phyloP scores from a whole-genome alignment of 345 rosid genomes.

The Triadica sebifera region DNA sequence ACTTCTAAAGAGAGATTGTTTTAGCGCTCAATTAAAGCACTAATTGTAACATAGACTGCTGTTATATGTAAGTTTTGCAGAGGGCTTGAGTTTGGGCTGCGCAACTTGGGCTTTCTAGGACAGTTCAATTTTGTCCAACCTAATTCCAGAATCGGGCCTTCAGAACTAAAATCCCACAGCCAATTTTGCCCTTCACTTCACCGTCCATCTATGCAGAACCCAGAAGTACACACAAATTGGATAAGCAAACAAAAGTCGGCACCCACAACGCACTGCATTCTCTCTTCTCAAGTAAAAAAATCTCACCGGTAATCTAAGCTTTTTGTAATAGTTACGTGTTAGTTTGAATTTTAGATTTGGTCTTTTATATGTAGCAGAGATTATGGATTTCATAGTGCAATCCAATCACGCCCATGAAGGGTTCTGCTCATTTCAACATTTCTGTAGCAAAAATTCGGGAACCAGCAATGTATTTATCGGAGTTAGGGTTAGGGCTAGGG shows the following conservation, averaged over 20 bases:
- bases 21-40: too few relatives aligned
- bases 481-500: slow-evolving; percentile 26
- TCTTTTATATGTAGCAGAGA: slow-evolving; percentile 5
- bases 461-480: slow-evolving; percentile 23
- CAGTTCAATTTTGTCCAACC: too few relatives aligned
- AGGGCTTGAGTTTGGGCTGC: too few relatives aligned
- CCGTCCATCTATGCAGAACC: neutral
- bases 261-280: neutral
- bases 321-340: neutral
- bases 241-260: slow-evolving; percentile 31
- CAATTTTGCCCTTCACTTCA: neutral
- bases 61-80: too few relatives aligned
- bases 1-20: too few relatives aligned
- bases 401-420: slow-evolving; percentile 55
- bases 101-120: too few relatives aligned
- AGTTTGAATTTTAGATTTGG: neutral
- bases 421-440: slow-evolving; percentile 47
- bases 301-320: slow-evolving; percentile 16
- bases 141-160: too few relatives aligned
- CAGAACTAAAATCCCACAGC: too few relatives aligned
- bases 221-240: slow-evolving; percentile 5
- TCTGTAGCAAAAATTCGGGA: slow-evolving; percentile 36
- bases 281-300: neutral
- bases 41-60: too few relatives aligned
- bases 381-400: slow-evolving; percentile 56